Conservation (phyloP, 176 grass and related monocot genomes). For the Musa itinerans region DNA sequence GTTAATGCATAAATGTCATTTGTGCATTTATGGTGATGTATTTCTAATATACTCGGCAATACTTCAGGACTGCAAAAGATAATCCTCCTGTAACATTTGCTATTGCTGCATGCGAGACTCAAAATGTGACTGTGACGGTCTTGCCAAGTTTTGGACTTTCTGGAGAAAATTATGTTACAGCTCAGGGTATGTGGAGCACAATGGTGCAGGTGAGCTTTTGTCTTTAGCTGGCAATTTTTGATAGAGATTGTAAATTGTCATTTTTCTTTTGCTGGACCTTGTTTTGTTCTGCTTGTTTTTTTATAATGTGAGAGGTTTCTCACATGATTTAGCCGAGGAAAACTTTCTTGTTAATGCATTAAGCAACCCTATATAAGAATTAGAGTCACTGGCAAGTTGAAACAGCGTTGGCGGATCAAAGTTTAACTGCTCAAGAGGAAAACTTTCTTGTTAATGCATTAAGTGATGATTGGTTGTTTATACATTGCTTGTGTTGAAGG, state of each 20-base stretch:
- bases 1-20: background rate
- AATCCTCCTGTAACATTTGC: constrained; percentile 95
- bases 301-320: background rate
- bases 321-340: background rate
- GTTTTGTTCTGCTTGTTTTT: constrained; percentile 9
- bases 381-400: too few species aligned
- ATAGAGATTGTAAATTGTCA: background rate
- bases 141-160: constrained; percentile 83
- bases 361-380: too few species aligned
- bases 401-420: too few species aligned
- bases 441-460: background rate
- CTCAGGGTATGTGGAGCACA: constrained; percentile 79
- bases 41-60: constrained; percentile 21
- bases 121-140: constrained; percentile 83
- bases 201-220: constrained; percentile 52
- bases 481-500: constrained; percentile 30
- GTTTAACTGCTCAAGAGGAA: too few species aligned
- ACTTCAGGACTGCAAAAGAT: constrained; percentile 69
- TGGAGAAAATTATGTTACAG: constrained; percentile 71
- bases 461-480: background rate
- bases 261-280: background rate
- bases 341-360: background rate
- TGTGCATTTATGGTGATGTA: background rate
- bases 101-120: constrained; percentile 79
- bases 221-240: constrained; percentile 6